These are phyloP conservation scores for Candida yuanshanica DNA, from an alignment of 805 yeast species.

Conservation along the genomic window DNA sequence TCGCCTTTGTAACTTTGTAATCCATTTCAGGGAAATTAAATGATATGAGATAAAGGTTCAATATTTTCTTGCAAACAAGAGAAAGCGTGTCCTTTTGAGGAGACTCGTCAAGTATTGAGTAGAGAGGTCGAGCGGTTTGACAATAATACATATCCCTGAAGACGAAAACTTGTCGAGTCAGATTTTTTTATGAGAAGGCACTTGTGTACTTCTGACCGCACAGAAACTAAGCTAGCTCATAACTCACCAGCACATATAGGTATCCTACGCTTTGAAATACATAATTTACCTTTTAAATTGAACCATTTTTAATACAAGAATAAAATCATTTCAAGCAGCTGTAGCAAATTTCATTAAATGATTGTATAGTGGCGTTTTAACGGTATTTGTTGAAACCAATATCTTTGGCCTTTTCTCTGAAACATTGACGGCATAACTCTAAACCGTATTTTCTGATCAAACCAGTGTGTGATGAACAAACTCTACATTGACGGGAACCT, in stretches of 20 bases:
- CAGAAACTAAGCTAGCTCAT: too few relatives aligned
- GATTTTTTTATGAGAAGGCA: not conserved
- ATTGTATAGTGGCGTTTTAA: constrained; percentile 40
- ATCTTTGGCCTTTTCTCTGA: constrained; percentile 99
- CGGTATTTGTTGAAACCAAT: constrained; percentile 99
- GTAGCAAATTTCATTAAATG: not conserved
- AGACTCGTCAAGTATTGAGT: too few relatives aligned
- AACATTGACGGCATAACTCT: constrained; percentile 99
- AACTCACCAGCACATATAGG: too few relatives aligned
- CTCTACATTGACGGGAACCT: constrained; percentile 99
- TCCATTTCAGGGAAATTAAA: too few relatives aligned
- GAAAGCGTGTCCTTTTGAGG: too few relatives aligned
- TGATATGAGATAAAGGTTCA: too few relatives aligned
- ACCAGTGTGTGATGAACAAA: constrained; percentile 98
- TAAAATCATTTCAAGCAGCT: constrained; percentile 10
- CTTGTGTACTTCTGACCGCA: too few relatives aligned
- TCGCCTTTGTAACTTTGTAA: too few relatives aligned
- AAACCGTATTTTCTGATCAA: constrained; percentile 99
- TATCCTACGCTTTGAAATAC: not conserved
- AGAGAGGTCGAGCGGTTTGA: too few relatives aligned
- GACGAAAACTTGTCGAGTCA: too few relatives aligned
- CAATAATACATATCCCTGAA: too few relatives aligned
- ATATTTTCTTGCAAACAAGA: too few relatives aligned
- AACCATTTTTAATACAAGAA: constrained; percentile 15
- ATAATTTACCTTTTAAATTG: constrained; percentile 1